Evolutionary conservation across 2,329 filamentous ascomycete species (phyloP).

Genomic region (Ophiostoma ips): DNA sequence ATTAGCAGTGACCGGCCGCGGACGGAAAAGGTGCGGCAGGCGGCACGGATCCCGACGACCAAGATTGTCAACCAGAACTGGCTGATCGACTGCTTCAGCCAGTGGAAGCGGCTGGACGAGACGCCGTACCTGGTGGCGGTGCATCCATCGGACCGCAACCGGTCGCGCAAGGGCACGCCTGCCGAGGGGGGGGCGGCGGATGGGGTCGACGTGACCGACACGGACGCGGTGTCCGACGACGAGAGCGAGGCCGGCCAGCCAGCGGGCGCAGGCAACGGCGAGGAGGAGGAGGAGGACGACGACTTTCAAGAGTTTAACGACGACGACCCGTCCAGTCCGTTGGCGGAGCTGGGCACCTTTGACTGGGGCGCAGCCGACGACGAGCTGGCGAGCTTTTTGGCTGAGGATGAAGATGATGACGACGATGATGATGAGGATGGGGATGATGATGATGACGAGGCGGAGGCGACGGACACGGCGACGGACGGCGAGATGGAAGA

Average conservation of each 20-base stretch:
- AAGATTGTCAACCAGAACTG: constrained; percentile 88
- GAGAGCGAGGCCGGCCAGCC: constrained; percentile 18
- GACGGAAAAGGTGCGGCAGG: constrained; percentile 83
- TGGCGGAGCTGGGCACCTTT: constrained; percentile 42
- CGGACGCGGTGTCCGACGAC: constrained; percentile 18
- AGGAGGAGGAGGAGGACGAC: constrained; percentile 22
- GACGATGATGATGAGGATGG: constrained; percentile 23
- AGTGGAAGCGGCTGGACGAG: constrained; percentile 73
- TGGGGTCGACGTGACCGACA: constrained; percentile 16
- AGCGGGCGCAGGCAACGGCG: constrained; percentile 21
- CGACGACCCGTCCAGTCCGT: constrained; percentile 31
- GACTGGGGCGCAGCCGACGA: constrained; percentile 53
- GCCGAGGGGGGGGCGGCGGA: too few relatives aligned
- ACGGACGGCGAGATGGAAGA: constrained; percentile 20
- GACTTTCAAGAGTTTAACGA: constrained; percentile 34
- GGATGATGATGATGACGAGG: constrained; percentile 18
- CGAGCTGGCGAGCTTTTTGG: constrained; percentile 63
- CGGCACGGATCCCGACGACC: constrained; percentile 63
- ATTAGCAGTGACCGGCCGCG: constrained; percentile 57
- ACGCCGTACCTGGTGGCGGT: constrained; percentile 63
- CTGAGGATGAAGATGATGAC: constrained; percentile 36
- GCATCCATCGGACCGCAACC: constrained; percentile 49
- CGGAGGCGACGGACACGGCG: constrained; percentile 21
- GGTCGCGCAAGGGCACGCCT: constrained; percentile 15
- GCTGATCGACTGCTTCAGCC: constrained; percentile 71